Evolutionary conservation across 345 rosid species (phyloP).

Genomic region (Schrenkiella parvula): DNA sequence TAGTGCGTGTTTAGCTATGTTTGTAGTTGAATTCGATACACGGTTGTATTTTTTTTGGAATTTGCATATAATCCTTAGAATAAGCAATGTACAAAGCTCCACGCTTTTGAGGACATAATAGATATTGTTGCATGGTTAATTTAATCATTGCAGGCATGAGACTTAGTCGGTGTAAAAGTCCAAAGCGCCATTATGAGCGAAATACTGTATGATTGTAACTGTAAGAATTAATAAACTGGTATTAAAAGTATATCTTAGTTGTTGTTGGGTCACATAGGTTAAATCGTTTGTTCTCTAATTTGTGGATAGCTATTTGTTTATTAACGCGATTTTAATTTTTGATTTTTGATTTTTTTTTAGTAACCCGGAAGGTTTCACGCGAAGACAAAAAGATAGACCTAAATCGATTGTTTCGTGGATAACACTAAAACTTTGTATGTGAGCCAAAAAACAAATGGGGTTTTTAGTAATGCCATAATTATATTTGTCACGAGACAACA

Average conservation of each 20-base stretch:
- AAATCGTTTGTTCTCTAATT: too few relatives aligned
- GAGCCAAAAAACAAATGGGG: background rate
- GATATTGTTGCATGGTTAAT: slow-evolving; percentile 10
- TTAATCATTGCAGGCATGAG: slow-evolving; percentile 27
- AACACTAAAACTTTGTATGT: background rate
- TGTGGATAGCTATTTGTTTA: background rate
- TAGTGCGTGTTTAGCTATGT: background rate
- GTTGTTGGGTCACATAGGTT: background rate
- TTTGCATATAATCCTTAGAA: background rate
- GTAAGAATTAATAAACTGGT: background rate
- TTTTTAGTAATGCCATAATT: slow-evolving; percentile 10
- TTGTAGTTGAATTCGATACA: background rate
- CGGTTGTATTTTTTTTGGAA: background rate
- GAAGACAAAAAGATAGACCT: slow-evolving; percentile 12
- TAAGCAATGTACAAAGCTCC: background rate
- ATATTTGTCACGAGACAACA: background rate
- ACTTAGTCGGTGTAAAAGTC: slow-evolving; percentile 19
- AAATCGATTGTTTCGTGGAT: slow-evolving; percentile 22
- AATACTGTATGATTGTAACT: background rate
- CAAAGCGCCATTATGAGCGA: slow-evolving; percentile 5
- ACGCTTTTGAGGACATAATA: background rate
- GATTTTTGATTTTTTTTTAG: background rate
- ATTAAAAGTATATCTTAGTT: too few relatives aligned
- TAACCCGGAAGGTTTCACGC: background rate
- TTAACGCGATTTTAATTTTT: background rate